These are phyloP conservation scores for Sporothrix schenckii DNA, from an alignment of 2,329 filamentous ascomycete genomes.

Conservation along the genomic window DNA sequence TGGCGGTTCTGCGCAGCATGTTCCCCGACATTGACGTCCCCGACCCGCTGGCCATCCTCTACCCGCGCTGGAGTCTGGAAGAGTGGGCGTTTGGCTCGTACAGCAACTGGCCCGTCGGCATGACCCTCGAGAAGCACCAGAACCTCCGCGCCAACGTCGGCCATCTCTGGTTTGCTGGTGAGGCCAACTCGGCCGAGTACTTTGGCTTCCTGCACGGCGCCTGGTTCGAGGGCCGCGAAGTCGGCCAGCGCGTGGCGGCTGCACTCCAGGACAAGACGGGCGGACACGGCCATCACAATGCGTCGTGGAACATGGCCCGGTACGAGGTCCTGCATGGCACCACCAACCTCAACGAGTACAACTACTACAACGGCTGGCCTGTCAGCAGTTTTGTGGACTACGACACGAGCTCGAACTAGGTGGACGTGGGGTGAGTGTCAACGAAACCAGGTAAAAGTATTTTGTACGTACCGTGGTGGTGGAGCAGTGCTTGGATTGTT, in stretches of 20 bases:
- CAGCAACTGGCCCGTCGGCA: conserved; percentile 30
- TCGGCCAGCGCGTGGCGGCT: neutral
- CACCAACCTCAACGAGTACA: conserved; percentile 11
- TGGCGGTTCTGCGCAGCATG: conserved; percentile 25
- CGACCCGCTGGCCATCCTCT: conserved; percentile 13
- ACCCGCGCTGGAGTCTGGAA: conserved; percentile 23
- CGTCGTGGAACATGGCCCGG: neutral
- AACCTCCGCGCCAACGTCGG: conserved; percentile 26
- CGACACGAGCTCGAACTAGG: neutral
- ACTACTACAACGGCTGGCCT: conserved; percentile 26
- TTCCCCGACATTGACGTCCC: conserved; percentile 24
- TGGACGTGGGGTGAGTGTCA: neutral
- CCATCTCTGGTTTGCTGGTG: conserved; percentile 28
- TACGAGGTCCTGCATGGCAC: conserved; percentile 27
- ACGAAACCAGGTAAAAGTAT: too few species aligned
- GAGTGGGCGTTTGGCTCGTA: conserved; percentile 26
- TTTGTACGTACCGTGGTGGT: neutral
- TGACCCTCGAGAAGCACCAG: conserved; percentile 28
- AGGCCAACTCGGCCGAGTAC: conserved; percentile 29
- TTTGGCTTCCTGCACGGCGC: conserved; percentile 29
- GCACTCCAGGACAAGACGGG: neutral
- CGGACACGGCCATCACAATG: neutral
- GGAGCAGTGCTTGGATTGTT: too few species aligned
- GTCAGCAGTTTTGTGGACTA: conserved; percentile 26
- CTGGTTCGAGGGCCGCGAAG: conserved; percentile 23